These are phyloP conservation scores for Phytophthora meadii DNA, from an alignment of 352 stramenopile species.

Conservation along the genomic window DNA sequence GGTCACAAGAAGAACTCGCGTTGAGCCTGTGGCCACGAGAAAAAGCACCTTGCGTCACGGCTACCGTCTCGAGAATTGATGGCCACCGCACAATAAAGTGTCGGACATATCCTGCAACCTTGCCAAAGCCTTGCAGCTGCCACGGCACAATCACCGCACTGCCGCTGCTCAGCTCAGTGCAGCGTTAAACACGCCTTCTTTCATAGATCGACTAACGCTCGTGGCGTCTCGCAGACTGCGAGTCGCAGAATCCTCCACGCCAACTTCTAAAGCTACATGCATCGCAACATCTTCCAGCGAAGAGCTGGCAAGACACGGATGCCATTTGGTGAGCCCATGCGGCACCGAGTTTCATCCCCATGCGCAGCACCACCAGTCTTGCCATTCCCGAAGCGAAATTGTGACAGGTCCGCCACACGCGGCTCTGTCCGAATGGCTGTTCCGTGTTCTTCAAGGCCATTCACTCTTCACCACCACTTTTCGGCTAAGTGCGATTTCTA, in stretches of 20 bases:
- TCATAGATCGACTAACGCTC: not conserved
- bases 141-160: constrained; percentile 12
- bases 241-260: constrained; percentile 14
- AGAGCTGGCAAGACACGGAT: constrained; percentile 4
- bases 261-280: too few relatives aligned
- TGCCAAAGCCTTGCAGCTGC: constrained; percentile 25
- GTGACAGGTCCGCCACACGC: constrained; percentile 19
- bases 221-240: not conserved
- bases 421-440: constrained; percentile 13
- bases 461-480: constrained; percentile 9
- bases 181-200: constrained; percentile 1
- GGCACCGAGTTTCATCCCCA: not conserved
- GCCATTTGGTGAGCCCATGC: not conserved
- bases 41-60: constrained; percentile 17
- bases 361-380: not conserved
- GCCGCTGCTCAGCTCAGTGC: not conserved
- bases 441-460: constrained; percentile 3
- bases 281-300: constrained; percentile 9
- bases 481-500: constrained; percentile 9
- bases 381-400: constrained; percentile 8
- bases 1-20: not conserved
- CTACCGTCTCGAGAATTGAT: constrained; percentile 7
- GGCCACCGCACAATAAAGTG: not conserved
- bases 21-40: constrained; percentile 12
- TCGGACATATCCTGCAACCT: not conserved